Evolutionary conservation across 1,139 yeast genomes (phyloP), one percentile per base, ranked within the genome.

Genomic region (Keqinozyma sinolaborantium): DNA sequence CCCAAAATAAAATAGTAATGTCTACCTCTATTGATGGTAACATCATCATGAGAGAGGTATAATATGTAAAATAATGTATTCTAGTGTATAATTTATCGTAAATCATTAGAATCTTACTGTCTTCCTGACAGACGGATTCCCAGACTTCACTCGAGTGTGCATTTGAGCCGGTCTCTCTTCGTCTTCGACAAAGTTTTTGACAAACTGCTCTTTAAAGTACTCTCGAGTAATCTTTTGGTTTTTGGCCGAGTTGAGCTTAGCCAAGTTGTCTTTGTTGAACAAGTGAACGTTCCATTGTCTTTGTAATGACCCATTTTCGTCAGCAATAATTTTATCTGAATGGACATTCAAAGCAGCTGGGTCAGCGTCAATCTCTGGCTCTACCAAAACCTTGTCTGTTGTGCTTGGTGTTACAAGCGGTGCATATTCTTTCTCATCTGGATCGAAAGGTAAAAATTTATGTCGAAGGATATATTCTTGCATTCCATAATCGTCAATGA

Each of bases 401-500:
- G 32, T 26, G 3, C 48, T 33, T 2, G 45, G 35, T 2, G 48
- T 45, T 10, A 29, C 30, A 36, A 70, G 64, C 2, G 55, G 54
- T 3, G 53, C 37, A 39, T 51, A 68, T 38, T 68, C 73, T 2
- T 23, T 24, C 20, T 56, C 60, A 6, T 36, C 28, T 8, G 33
- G 23, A 10, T 45, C 57, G 35, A 60, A 47, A 4, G 53, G 50
- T 31, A 77, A 47, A 43, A 78, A 78, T 18, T 64, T 53, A 42
- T 76, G 77, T 35, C 58, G 54, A 39, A 74, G 56, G 12, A 79
- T 67, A 38, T 64, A 78, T n/a, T 75, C 64, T 41, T 73, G 78
- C 65, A 79, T 77, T 5, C 75, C 77, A 1, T 56, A 47, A 56
- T 79, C 80, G 45, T 79, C 84, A 30, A 73, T 73, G 8, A 71